A percentile compares a stretch with the other conserved stretches of the same genome.
phyloP scores from a whole-genome alignment of 306 rosid genomes.

The Senna tora region DNA sequence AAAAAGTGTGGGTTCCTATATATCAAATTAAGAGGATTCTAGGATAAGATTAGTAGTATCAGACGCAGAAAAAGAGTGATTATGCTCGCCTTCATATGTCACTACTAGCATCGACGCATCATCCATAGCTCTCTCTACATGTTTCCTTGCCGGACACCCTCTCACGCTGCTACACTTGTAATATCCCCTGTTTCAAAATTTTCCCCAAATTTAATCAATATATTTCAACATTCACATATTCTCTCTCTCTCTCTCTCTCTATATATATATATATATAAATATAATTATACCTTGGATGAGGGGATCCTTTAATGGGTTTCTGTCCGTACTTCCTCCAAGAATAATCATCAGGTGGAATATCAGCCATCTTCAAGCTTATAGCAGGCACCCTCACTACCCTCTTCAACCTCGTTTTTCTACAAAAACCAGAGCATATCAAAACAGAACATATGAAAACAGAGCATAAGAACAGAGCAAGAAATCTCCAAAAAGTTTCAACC shows the following conservation, averaged over 20 bases:
- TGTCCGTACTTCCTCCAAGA: conserved; percentile 96
- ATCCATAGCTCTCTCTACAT: conserved; percentile 87
- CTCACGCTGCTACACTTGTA: conserved; percentile 96
- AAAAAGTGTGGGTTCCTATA: not conserved
- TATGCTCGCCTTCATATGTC: conserved; percentile 91
- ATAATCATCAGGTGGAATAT: conserved; percentile 94
- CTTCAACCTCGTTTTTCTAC: conserved; percentile 73
- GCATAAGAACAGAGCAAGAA: not conserved
- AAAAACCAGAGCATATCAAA: not conserved
- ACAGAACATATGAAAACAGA: too few species aligned
- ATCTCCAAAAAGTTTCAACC: not conserved
- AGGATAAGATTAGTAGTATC: conserved; percentile 74
- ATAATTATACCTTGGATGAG: conserved; percentile 76
- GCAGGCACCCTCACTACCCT: conserved; percentile 89
- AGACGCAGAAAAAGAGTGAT: conserved; percentile 65
- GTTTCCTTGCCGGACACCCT: conserved; percentile 93
- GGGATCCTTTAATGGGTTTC: conserved; percentile 94
- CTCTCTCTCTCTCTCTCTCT: too few species aligned
- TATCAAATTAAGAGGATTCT: conserved; percentile 59
- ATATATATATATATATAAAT: not conserved
- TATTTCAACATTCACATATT: too few species aligned
- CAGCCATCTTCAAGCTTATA: conserved; percentile 85
- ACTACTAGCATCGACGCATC: conserved; percentile 85
- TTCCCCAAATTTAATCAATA: too few species aligned
- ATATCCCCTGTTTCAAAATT: conserved; percentile 60